A percentile compares a stretch with the other conserved stretches of the same genome.
phyloP scores from a whole-genome alignment of 2,329 filamentous ascomycete species.

The Fusarium protoensiforme region DNA sequence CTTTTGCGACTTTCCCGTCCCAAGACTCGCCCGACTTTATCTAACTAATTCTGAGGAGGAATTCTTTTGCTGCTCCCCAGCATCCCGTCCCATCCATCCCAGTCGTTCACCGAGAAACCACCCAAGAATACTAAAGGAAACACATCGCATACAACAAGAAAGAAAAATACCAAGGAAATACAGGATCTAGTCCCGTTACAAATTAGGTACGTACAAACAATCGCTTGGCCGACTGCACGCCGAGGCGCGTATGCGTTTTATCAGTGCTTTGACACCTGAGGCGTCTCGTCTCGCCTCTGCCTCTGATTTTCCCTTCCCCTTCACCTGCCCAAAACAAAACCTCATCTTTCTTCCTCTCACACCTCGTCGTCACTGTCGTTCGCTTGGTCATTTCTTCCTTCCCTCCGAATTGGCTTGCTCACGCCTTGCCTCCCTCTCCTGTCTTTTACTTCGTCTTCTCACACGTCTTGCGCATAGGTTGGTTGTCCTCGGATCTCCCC shows the following conservation, averaged over 20 bases:
- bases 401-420: constrained; percentile 21
- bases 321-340: constrained; percentile 15
- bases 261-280: constrained; percentile 11
- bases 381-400: constrained; percentile 14
- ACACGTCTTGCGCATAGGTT: constrained; percentile 31
- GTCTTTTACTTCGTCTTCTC: constrained; percentile 7
- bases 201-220: constrained; percentile 39
- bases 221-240: constrained; percentile 31
- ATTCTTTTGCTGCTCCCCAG: constrained; percentile 19
- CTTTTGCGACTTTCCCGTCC: constrained; percentile 42
- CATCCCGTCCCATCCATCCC: constrained; percentile 10
- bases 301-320: constrained; percentile 31
- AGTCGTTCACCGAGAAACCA: constrained; percentile 40
- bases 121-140: constrained; percentile 18
- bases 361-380: constrained; percentile 1
- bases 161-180: constrained; percentile 31
- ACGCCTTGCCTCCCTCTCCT: neutral
- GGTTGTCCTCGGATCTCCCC: constrained; percentile 21
- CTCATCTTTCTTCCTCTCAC: constrained; percentile 10
- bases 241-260: constrained; percentile 39
- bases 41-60: constrained; percentile 38
- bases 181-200: constrained; percentile 30
- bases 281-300: constrained; percentile 24
- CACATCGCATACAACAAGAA: neutral
- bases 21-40: constrained; percentile 33